Base-by-base conservation (phyloP, 805 yeast genomes). In the Cyberlindnera samutprakarnensis region DNA sequence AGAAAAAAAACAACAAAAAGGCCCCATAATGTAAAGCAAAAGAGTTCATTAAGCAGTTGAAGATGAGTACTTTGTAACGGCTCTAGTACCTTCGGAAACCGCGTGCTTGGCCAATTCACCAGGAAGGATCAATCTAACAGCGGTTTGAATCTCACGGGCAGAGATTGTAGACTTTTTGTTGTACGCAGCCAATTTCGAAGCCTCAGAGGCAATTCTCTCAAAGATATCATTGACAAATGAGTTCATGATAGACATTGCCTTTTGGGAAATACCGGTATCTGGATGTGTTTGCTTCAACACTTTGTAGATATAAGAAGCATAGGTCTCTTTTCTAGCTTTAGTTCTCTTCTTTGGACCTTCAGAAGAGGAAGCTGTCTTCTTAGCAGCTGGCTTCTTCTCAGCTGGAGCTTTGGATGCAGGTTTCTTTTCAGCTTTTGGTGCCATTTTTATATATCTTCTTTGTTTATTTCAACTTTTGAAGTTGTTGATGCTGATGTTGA, bases 31-130 rank as follows among this genome's bases (percentile, higher is more conserved):
- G 33, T 36, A 28, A 39, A 28, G 30, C 14, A 22, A 16, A 14
- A 10, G 15, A 28, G 16, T 20, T 28, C 25, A 33, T 53, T 52
- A 62, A 53, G 66, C 67, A 47, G 64, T 55, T 31, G 60, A 54
- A 58, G 95, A 80, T 56, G 95, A 81, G 77, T 85, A 86, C 73
- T 86, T 86, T 66, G 95, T 84, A 56, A 86, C 95, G 64, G 96
- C 94, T 78, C 95, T 84, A 53, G 95, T 86, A 75, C 96, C 96
- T 72, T 88, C 97, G 55, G 95, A 82, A 55, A 87, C 95, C 58
- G 96, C 96, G 70, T 88, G 96, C 76, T 87, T 87, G 53, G 96
- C 95, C 62, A 88, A 76, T 74, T 88, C 96, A 78, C 96, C 96
- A 53, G 97, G 97, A 56, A 88, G 79, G 68, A 88, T 87, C 59